Conservation (phyloP, 441 rosid species). For the Populus tomentosa region DNA sequence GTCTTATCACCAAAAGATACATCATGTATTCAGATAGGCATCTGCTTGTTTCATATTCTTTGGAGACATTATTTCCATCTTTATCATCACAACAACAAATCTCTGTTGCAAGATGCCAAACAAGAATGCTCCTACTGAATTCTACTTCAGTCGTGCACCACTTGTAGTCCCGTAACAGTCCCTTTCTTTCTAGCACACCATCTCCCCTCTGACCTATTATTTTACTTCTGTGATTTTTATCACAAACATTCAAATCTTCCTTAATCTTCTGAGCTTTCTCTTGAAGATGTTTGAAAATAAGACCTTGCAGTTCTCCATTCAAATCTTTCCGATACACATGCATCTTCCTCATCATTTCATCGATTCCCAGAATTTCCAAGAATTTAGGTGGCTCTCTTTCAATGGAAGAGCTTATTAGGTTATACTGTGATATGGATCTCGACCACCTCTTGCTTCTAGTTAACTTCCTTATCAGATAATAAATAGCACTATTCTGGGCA, state of each 20-base stretch:
- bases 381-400: not conserved
- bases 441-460: not conserved
- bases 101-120: not conserved
- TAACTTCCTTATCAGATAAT: not conserved
- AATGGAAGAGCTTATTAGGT: not conserved
- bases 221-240: not conserved
- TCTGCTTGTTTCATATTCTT: not conserved
- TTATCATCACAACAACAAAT: fast-evolving
- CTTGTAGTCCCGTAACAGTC: not conserved
- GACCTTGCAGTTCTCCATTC: fast-evolving
- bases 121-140: not conserved
- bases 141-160: not conserved
- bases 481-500: too few species aligned
- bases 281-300: not conserved
- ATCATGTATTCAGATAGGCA: not conserved
- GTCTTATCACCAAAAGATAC: not conserved
- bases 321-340: not conserved
- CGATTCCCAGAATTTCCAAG: not conserved
- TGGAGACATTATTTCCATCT: not conserved
- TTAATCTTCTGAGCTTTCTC: not conserved
- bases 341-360: not conserved
- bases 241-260: not conserved
- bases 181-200: not conserved
- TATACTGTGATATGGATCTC: not conserved
- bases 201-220: not conserved